A percentile compares a stretch with the other conserved stretches of the same genome.
These are phyloP conservation scores for Solanum lycopersicoides DNA, from an alignment of 257 asterid species.

Conservation along the genomic window DNA sequence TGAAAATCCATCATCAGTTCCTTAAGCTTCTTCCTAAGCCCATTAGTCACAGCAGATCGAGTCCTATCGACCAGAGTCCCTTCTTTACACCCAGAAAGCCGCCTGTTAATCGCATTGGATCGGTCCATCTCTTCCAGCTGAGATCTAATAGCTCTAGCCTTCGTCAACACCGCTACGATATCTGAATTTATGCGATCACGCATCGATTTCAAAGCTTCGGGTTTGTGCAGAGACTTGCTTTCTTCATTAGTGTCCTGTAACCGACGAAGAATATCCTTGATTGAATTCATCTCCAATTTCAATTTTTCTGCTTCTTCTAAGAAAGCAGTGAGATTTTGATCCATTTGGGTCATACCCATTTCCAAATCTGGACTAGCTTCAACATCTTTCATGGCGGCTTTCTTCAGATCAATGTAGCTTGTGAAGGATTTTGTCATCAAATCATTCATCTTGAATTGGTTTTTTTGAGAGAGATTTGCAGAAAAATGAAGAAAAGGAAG, in stretches of 20 bases:
- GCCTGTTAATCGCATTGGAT: slow-evolving; percentile 46
- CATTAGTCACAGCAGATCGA: slow-evolving; percentile 72
- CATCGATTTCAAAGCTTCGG: slow-evolving; percentile 57
- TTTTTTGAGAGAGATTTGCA: not conserved
- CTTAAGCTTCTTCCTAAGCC: slow-evolving; percentile 86
- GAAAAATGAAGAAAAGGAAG: not conserved
- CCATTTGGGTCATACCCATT: slow-evolving; percentile 43
- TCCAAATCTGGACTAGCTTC: slow-evolving; percentile 51
- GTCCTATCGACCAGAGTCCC: slow-evolving; percentile 74
- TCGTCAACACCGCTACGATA: slow-evolving; percentile 48
- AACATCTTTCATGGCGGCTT: slow-evolving; percentile 71
- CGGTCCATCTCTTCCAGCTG: slow-evolving; percentile 82
- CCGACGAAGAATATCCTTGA: slow-evolving; percentile 42
- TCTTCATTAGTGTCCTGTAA: slow-evolving; percentile 55
- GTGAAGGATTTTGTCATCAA: slow-evolving; percentile 90
- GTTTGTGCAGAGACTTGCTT: slow-evolving; percentile 56
- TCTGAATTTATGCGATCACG: slow-evolving; percentile 43
- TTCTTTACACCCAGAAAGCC: slow-evolving; percentile 67
- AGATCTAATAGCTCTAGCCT: slow-evolving; percentile 45
- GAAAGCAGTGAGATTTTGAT: slow-evolving; percentile 59
- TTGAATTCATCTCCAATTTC: slow-evolving; percentile 62
- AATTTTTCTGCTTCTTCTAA: slow-evolving; percentile 72
- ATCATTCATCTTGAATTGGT: slow-evolving; percentile 54
- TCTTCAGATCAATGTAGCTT: slow-evolving; percentile 84
- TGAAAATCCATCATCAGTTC: slow-evolving; percentile 96